Conservation (phyloP, 352 stramenopile genomes). For the Globisporangium sylvaticum region DNA sequence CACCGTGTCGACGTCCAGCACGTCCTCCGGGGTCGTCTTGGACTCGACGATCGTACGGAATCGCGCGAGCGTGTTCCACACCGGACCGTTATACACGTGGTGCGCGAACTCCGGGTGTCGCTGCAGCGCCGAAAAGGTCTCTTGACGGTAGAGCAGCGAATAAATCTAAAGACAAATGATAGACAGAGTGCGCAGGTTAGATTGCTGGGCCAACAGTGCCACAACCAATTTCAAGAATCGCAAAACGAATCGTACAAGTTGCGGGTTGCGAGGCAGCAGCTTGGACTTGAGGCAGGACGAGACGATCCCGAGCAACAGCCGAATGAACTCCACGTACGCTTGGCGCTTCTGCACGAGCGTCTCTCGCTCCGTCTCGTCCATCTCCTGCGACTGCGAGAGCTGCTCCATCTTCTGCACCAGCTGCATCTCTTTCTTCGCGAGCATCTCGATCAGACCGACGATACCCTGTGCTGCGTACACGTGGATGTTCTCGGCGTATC, state of each 20-base stretch:
- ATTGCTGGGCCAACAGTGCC: background rate
- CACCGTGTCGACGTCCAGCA: slow-evolving; percentile 65
- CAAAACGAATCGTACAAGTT: slow-evolving; percentile 60
- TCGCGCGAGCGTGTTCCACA: slow-evolving; percentile 61
- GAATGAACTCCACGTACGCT: slow-evolving; percentile 79
- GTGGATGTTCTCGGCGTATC: slow-evolving; percentile 68
- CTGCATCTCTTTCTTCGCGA: slow-evolving; percentile 73
- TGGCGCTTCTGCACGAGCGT: slow-evolving; percentile 46
- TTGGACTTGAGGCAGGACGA: slow-evolving; percentile 62
- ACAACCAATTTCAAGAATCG: no score
- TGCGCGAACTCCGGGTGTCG: slow-evolving; percentile 53
- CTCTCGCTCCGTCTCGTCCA: slow-evolving; percentile 35
- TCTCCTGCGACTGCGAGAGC: background rate
- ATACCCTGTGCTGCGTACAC: slow-evolving; percentile 68
- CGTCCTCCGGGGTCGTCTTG: slow-evolving; percentile 48
- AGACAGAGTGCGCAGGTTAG: background rate
- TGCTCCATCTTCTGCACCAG: slow-evolving; percentile 46
- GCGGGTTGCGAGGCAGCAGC: slow-evolving; percentile 65
- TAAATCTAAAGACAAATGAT: slow-evolving; percentile 50
- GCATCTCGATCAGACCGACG: slow-evolving; percentile 62
- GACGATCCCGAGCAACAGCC: slow-evolving; percentile 58
- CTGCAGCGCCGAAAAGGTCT: slow-evolving; percentile 54
- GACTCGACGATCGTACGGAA: slow-evolving; percentile 63
- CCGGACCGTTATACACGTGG: slow-evolving; percentile 53
- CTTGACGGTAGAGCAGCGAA: slow-evolving; percentile 66